phyloP scores from a whole-genome alignment of 768 basidiomycete genomes.

The Dioszegia hungarica region DNA sequence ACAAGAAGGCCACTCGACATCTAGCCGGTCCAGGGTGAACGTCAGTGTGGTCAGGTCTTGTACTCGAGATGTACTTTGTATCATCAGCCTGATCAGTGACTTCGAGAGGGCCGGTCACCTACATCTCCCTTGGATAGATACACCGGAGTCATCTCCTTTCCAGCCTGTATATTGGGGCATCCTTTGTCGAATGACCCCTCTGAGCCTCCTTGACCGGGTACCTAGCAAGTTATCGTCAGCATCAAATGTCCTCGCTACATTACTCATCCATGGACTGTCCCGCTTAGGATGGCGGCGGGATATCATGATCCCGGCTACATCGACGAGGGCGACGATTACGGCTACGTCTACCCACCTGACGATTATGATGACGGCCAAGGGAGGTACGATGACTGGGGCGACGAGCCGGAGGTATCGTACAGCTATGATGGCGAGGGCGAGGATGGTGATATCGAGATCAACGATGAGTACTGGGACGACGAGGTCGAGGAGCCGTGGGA shows the following conservation, averaged over 20 bases:
- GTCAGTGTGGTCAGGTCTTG: too few species aligned
- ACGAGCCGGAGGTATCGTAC: not conserved
- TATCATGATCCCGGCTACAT: not conserved
- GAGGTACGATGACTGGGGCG: not conserved
- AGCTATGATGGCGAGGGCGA: not conserved
- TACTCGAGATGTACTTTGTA: too few species aligned
- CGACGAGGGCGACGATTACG: not conserved
- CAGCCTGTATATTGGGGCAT: too few species aligned
- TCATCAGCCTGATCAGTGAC: too few species aligned
- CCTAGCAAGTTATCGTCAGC: too few species aligned
- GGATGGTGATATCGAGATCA: slow-evolving; percentile 1
- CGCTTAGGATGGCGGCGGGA: not conserved
- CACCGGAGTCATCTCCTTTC: too few species aligned
- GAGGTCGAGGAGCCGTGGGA: not conserved
- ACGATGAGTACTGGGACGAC: slow-evolving; percentile 4
- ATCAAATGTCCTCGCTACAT: not conserved
- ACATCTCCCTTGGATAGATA: too few species aligned
- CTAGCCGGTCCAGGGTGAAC: not conserved
- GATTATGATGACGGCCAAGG: not conserved
- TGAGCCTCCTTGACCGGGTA: too few species aligned
- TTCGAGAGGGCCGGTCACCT: too few species aligned
- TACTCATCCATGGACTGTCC: too few species aligned
- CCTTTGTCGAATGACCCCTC: too few species aligned
- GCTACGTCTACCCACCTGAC: not conserved
- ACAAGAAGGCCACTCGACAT: slow-evolving; percentile 13